These are phyloP conservation scores for Fistulifera pelliculosa DNA, from an alignment of 108 stramenopile genomes.

Conservation along the genomic window DNA sequence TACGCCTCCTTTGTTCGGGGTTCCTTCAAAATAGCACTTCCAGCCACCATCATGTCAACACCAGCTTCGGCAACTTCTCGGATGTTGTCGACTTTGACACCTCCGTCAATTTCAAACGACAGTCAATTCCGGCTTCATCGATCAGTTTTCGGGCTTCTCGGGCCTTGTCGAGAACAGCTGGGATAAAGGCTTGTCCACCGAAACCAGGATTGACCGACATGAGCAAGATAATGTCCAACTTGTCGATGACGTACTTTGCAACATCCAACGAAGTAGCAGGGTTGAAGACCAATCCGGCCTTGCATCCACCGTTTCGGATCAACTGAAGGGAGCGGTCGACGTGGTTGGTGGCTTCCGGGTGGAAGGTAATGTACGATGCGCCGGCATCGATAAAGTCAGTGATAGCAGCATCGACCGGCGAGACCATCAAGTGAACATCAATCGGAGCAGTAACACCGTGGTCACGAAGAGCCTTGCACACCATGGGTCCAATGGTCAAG, in stretches of 20 bases:
- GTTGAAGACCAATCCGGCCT: conserved; percentile 97
- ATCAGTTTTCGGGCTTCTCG: conserved; percentile 92
- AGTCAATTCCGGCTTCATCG: conserved; percentile 91
- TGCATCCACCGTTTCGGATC: conserved; percentile 92
- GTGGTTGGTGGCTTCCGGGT: conserved; percentile 95
- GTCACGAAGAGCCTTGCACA: conserved; percentile 96
- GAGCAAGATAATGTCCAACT: conserved; percentile 96
- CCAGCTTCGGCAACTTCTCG: conserved; percentile 94
- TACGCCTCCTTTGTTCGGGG: conserved; percentile 94
- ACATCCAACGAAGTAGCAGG: conserved; percentile 89
- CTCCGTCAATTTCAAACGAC: conserved; percentile 95
- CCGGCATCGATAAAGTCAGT: conserved; percentile 92
- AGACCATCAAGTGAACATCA: conserved; percentile 98
- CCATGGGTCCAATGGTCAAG: conserved; percentile 98
- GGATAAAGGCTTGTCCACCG: conserved; percentile 96
- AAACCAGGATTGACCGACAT: conserved; percentile 99
- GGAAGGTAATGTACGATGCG: conserved; percentile 98
- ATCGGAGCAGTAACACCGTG: conserved; percentile 96
- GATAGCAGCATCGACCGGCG: conserved; percentile 91
- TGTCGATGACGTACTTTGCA: conserved; percentile 90
- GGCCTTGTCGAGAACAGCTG: conserved; percentile 85
- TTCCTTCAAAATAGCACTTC: conserved; percentile 92
- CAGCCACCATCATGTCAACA: conserved; percentile 98
- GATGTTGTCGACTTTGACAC: conserved; percentile 90
- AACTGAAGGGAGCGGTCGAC: conserved; percentile 93